Base-by-base conservation (phyloP, 176 grass and related monocot genomes). In the Musa beccarii region DNA sequence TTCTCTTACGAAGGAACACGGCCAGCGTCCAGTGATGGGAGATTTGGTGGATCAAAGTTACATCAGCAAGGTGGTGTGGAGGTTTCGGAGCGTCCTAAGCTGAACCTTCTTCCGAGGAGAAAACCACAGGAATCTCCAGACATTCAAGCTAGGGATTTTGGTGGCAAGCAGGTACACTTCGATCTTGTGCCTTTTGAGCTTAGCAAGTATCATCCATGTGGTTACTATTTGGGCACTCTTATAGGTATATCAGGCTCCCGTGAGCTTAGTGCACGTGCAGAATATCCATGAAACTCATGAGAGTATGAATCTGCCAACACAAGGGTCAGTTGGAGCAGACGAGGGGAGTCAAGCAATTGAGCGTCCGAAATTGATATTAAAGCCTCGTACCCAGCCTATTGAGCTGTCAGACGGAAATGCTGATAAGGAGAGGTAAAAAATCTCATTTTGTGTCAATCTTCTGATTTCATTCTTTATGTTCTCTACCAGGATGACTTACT, bases 91-190 rank as follows among this genome's bases (percentile, higher is more conserved):
- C 88, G 86, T 68, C 91, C 91, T 20, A 93, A 85, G 88, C 70
- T 99, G 76, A 99, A 89, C 54, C 86, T 99, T 43, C 87, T 95
- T 49, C 96, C 96, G 49, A 84, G 96, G 28, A 86, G 80, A 52
- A 94, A 86, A 75, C 91, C 91, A 57, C 4, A 92, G 19, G 96
- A 95, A 54, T 52, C 73, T 43, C 49, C 80, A 29, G 88, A 89
- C 15, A 74, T 26, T 56, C 71, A 54, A 54, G 76, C 26, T 56
- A 71, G 53, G 63, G 81, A 73, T 65, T 73, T 76, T 75, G 89
- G 81, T 84, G 96, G 88, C 25, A 95, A 92, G 64, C 86, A 81
- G 90, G 72, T 56, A 28, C 17, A 49, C 19, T 0, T 11, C 10
- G 13, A 28, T 59, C 8, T 25, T 24, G 20, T 74, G 6, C 53